Evolutionary conservation across 1,284 basidiomycete species (phyloP).

Genomic region (Malassezia pachydermatis): DNA sequence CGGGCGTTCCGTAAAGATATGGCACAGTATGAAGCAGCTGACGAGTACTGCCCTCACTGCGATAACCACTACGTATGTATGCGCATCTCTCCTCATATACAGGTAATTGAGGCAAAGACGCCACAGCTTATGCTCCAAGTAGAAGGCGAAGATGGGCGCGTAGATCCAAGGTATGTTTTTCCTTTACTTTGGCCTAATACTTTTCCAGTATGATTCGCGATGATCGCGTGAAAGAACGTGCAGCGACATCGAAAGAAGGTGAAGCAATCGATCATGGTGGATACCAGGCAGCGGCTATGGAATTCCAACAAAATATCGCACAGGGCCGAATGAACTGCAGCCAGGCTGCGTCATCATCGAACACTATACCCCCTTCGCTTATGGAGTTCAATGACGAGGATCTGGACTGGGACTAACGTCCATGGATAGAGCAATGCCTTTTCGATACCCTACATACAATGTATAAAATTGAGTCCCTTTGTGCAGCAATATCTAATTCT

Average conservation of each 20-base stretch:
- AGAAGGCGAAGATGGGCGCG: slow-evolving; percentile 77
- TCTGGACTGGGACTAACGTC: slow-evolving; percentile 36
- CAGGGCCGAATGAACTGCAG: slow-evolving; percentile 6
- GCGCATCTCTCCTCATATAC: neutral
- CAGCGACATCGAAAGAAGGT: slow-evolving; percentile 18
- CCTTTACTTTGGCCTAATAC: no score
- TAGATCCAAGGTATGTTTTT: slow-evolving; percentile 68
- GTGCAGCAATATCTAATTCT: slow-evolving; percentile 1
- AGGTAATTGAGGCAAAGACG: slow-evolving; percentile 89
- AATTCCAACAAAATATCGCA: slow-evolving; percentile 18
- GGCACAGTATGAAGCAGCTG: slow-evolving; percentile 77
- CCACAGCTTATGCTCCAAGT: slow-evolving; percentile 73
- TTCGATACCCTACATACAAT: slow-evolving; percentile 4
- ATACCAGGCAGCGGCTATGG: slow-evolving; percentile 23
- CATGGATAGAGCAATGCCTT: neutral
- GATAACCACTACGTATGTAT: slow-evolving; percentile 79
- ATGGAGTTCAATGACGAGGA: slow-evolving; percentile 36
- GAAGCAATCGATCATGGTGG: slow-evolving; percentile 42
- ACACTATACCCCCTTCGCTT: slow-evolving; percentile 5
- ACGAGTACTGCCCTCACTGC: slow-evolving; percentile 95
- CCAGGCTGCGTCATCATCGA: slow-evolving; percentile 20
- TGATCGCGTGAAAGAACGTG: slow-evolving; percentile 10
- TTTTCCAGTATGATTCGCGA: slow-evolving; percentile 9
- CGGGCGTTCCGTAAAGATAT: slow-evolving; percentile 95
- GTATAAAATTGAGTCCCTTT: neutral